phyloP scores from a whole-genome alignment of 805 yeast species.

The Yarrowia hollandica region DNA sequence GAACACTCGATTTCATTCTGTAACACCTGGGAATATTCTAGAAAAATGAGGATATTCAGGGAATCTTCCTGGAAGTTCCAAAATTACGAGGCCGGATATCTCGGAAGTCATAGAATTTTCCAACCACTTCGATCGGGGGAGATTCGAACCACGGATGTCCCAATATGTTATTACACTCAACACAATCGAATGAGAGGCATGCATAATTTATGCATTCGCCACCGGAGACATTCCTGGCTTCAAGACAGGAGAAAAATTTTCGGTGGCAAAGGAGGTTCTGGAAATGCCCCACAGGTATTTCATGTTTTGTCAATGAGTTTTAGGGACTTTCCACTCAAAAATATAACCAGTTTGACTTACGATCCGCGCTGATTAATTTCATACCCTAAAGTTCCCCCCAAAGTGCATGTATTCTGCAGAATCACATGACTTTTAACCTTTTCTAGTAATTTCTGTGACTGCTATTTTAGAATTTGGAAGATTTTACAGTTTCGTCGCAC shows the following conservation, averaged over 20 bases:
- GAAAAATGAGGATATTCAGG: background rate
- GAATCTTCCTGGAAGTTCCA: background rate
- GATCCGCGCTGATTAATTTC: background rate
- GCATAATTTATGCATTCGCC: constrained; percentile 16
- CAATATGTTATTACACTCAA: background rate
- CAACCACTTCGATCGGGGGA: background rate
- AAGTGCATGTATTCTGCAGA: background rate
- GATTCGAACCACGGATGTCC: constrained; percentile 1
- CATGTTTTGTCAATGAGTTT: too few species aligned
- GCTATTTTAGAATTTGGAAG: constrained; percentile 10
- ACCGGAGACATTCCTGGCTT: constrained; percentile 4
- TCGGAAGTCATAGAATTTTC: background rate
- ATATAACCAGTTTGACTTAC: background rate
- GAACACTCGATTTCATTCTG: background rate
- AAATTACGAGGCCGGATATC: background rate
- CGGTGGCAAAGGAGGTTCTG: background rate
- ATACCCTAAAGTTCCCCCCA: constrained; percentile 4
- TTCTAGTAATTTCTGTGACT: constrained; percentile 18
- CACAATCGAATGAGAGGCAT: too few species aligned
- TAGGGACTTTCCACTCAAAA: background rate
- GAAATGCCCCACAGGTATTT: background rate
- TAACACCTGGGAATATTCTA: background rate
- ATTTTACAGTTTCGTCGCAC: background rate
- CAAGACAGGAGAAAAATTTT: background rate
- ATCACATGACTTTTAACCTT: constrained; percentile 14